Evolutionary conservation across 2,329 filamentous ascomycete genomes (phyloP).

Genomic region (Elsinoe ampelina): DNA sequence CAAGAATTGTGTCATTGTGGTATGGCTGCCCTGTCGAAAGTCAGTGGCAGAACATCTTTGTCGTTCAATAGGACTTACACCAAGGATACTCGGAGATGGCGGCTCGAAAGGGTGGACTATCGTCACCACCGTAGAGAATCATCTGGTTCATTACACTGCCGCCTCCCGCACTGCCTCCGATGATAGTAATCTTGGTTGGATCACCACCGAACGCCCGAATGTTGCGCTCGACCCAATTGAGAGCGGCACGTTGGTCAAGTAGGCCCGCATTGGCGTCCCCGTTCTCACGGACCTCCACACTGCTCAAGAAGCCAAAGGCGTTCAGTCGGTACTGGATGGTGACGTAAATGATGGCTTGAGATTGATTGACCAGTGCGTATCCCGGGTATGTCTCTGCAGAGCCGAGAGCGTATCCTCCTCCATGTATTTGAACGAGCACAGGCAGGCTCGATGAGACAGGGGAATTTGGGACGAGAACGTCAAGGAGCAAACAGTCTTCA

Average conservation of each 20-base stretch:
- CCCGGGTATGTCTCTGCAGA: constrained; percentile 19
- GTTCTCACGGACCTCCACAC: constrained; percentile 16
- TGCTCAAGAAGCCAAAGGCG: constrained; percentile 21
- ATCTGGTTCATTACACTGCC: constrained; percentile 26
- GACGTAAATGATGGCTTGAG: constrained; percentile 25
- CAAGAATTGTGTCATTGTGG: constrained; percentile 24
- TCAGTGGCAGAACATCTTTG: neutral
- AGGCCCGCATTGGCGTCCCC: constrained; percentile 19
- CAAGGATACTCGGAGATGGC: constrained; percentile 28
- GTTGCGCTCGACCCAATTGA: constrained; percentile 20
- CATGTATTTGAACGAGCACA: constrained; percentile 28
- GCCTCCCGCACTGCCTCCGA: constrained; percentile 24
- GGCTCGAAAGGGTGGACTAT: constrained; percentile 33
- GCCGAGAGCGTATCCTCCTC: constrained; percentile 27
- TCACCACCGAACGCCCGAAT: constrained; percentile 20
- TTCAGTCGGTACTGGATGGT: constrained; percentile 26
- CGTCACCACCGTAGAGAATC: constrained; percentile 30
- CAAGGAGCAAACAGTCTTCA: constrained; percentile 35
- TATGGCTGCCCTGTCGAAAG: constrained; percentile 20
- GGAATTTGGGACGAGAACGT: constrained; percentile 31
- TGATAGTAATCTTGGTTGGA: constrained; percentile 19
- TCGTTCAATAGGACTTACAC: constrained; percentile 5
- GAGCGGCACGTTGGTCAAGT: constrained; percentile 19
- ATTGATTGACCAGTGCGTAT: constrained; percentile 24
- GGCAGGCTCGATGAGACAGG: constrained; percentile 23